These are phyloP conservation scores for Dryadomyces quercus-mongolicae DNA, from an alignment of 2,329 filamentous ascomycete genomes.

Conservation along the genomic window DNA sequence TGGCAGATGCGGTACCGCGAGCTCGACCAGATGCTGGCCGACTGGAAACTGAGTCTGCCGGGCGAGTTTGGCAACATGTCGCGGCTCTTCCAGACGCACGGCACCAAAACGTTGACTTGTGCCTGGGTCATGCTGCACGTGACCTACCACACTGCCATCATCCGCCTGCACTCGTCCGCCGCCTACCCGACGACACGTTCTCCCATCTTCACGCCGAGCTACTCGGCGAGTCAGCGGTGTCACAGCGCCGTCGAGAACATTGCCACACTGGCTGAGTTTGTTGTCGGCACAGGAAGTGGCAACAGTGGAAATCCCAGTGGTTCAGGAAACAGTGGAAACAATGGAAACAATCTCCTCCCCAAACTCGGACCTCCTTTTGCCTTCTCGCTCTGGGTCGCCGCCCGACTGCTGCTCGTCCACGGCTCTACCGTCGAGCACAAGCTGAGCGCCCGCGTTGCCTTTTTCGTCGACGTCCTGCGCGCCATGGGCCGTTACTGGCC, in stretches of 20 bases:
- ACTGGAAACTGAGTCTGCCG: constrained; percentile 76
- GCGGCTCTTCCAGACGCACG: constrained; percentile 59
- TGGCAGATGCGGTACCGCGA: constrained; percentile 84
- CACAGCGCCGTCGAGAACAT: constrained; percentile 75
- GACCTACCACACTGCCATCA: constrained; percentile 80
- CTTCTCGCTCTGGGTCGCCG: constrained; percentile 86
- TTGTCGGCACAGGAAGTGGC: constrained; percentile 35
- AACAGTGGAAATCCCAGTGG: too few species aligned
- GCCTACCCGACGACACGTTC: constrained; percentile 85
- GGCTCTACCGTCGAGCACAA: constrained; percentile 81
- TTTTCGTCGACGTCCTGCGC: constrained; percentile 70
- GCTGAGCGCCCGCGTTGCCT: constrained; percentile 64
- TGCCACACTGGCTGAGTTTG: constrained; percentile 64
- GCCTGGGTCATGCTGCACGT: constrained; percentile 87
- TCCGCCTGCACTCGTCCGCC: constrained; percentile 81
- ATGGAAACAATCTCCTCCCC: constrained; percentile 56
- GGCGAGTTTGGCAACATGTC: constrained; percentile 76
- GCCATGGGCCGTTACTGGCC: constrained; percentile 79
- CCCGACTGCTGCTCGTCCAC: constrained; percentile 76
- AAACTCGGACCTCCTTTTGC: constrained; percentile 85
- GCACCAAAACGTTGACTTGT: constrained; percentile 60
- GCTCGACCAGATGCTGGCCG: constrained; percentile 65
- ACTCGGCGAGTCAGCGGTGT: constrained; percentile 73
- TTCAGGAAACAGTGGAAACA: constrained; percentile 34
- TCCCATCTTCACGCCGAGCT: constrained; percentile 80